phyloP scores from a whole-genome alignment of 164 flowering plant species.

The Platanus orientalis region DNA sequence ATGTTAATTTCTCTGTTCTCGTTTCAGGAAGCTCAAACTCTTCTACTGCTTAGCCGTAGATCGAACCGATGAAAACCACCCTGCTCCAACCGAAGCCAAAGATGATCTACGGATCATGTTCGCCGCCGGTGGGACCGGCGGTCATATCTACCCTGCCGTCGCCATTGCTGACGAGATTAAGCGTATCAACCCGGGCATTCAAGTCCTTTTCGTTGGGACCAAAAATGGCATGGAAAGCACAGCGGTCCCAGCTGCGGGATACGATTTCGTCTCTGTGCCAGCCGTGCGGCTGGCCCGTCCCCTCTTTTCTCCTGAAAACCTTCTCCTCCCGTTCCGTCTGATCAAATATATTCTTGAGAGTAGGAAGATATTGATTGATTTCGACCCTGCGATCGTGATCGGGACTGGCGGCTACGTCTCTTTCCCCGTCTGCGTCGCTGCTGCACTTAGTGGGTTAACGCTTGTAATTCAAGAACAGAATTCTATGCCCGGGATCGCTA shows the following conservation, averaged over 20 bases:
- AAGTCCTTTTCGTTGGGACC: slow-evolving; percentile 49
- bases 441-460: slow-evolving; percentile 33
- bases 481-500: slow-evolving; percentile 60
- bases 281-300: slow-evolving; percentile 44
- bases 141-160: slow-evolving; percentile 66
- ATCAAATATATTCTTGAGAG: slow-evolving; percentile 33
- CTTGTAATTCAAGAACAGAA: slow-evolving; percentile 76
- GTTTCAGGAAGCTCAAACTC: slow-evolving; percentile 14
- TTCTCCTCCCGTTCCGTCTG: slow-evolving; percentile 46
- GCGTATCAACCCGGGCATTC: slow-evolving; percentile 30
- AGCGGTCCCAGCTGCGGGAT: slow-evolving; percentile 50
- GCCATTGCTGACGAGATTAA: slow-evolving; percentile 78
- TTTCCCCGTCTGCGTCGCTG: slow-evolving; percentile 55
- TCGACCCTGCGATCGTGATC: too few relatives aligned
- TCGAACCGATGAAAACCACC: slow-evolving; percentile 5
- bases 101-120: slow-evolving; percentile 36
- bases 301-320: slow-evolving; percentile 34
- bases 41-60: slow-evolving; percentile 17
- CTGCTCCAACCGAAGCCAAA: background rate
- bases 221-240: slow-evolving; percentile 58
- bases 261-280: slow-evolving; percentile 42
- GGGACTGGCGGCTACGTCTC: too few relatives aligned
- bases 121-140: slow-evolving; percentile 80
- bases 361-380: slow-evolving; percentile 26
- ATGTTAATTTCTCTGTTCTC: background rate